Conservation (phyloP, 371 early-diverging fungal species). For the Mortierella sp. region DNA sequence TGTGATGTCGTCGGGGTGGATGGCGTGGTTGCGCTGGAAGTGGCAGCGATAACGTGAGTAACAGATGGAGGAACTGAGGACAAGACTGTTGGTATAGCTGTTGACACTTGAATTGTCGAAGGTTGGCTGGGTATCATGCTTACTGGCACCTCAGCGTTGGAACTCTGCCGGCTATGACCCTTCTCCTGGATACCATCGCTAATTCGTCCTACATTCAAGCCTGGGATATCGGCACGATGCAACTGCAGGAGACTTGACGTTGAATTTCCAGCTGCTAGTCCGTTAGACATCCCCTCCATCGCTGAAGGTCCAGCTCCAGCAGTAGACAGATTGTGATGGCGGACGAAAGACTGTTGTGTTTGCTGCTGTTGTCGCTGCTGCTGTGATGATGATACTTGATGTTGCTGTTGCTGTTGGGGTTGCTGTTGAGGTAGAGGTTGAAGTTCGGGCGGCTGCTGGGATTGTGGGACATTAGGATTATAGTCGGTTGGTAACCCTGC, state of each 20-base stretch:
- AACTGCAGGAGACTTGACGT: conserved; percentile 30
- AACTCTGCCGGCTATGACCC: conserved; percentile 36
- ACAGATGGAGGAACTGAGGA: conserved; percentile 11
- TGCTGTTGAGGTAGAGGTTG: conserved; percentile 8
- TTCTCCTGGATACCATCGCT: conserved; percentile 5
- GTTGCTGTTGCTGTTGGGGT: conserved; percentile 2
- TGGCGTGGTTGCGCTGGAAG: conserved; percentile 6
- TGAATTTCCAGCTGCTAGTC: conserved; percentile 8
- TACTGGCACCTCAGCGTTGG: conserved; percentile 5
- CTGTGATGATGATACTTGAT: conserved; percentile 4
- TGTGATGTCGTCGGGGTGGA: conserved; percentile 20
- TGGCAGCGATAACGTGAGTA: background rate
- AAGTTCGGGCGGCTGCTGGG: conserved; percentile 7
- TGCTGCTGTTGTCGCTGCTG: conserved; percentile 6
- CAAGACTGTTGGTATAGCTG: conserved; percentile 22
- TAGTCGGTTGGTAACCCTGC: conserved; percentile 25
- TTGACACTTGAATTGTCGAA: conserved; percentile 10
- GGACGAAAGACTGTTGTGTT: conserved; percentile 2
- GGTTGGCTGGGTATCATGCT: conserved; percentile 14
- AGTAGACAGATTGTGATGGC: conserved; percentile 14
- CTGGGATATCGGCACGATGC: conserved; percentile 20
- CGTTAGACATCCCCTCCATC: conserved; percentile 17
- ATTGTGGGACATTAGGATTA: conserved; percentile 2
- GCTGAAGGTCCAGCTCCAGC: conserved; percentile 6
- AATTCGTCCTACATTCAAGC: background rate